Conservation (phyloP, 2,329 filamentous ascomycete species). For the Aaosphaeria arxii region DNA sequence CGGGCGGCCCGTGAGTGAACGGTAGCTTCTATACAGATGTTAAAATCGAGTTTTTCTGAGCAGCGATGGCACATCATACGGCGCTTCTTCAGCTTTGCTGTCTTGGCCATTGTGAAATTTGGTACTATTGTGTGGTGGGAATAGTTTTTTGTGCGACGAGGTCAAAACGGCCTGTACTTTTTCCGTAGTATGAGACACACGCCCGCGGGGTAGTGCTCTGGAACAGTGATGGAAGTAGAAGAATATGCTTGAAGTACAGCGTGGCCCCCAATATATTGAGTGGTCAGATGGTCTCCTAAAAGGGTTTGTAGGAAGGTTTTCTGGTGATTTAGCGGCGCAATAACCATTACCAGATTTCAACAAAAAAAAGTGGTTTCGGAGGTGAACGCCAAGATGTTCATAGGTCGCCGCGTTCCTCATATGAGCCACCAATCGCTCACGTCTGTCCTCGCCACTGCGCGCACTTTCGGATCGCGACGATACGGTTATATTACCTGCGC, state of each 20-base stretch:
- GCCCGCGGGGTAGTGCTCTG: background rate
- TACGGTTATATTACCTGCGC: too few relatives aligned
- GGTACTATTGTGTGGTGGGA: too few relatives aligned
- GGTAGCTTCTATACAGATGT: constrained; percentile 52
- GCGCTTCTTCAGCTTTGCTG: constrained; percentile 46
- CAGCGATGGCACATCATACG: constrained; percentile 19
- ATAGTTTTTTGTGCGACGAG: background rate
- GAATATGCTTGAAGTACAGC: background rate
- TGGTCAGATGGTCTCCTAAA: background rate
- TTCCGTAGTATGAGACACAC: background rate
- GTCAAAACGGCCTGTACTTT: background rate
- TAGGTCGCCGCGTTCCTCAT: too few relatives aligned
- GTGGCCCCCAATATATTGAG: too few relatives aligned
- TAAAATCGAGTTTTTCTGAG: constrained; percentile 3
- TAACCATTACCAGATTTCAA: too few relatives aligned
- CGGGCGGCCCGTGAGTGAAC: constrained; percentile 72
- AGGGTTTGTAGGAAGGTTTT: too few relatives aligned
- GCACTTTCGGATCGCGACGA: too few relatives aligned
- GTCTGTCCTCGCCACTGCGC: too few relatives aligned
- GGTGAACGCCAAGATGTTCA: too few relatives aligned
- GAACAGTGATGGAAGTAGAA: background rate
- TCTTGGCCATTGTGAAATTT: constrained; percentile 40
- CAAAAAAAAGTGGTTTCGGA: too few relatives aligned
- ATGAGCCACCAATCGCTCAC: too few relatives aligned
- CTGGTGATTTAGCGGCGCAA: too few relatives aligned